Conservation (phyloP, 768 basidiomycete species). For the Trametes sanguinea region DNA sequence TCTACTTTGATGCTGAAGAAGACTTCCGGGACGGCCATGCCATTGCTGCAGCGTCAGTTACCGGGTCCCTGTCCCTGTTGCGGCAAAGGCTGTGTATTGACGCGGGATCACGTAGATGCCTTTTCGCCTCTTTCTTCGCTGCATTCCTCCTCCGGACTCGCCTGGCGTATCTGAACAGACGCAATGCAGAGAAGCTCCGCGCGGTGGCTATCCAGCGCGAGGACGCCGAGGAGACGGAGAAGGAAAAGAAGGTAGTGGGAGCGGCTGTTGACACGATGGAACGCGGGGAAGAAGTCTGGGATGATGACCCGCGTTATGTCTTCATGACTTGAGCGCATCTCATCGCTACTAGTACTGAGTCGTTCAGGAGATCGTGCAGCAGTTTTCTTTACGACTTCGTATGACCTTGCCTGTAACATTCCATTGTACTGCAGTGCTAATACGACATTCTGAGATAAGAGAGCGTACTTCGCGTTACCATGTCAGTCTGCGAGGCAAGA, state of each 20-base stretch:
- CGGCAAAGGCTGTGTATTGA: too few relatives aligned
- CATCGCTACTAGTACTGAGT: neutral
- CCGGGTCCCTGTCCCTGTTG: too few relatives aligned
- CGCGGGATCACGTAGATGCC: conserved; percentile 36
- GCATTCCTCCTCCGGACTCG: conserved; percentile 49
- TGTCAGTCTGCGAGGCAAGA: too few relatives aligned
- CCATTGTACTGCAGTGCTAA: too few relatives aligned
- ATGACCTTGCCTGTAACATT: too few relatives aligned
- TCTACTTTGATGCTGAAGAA: conserved; percentile 56
- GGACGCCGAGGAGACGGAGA: conserved; percentile 17
- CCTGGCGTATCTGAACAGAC: conserved; percentile 45
- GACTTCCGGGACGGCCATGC: conserved; percentile 55
- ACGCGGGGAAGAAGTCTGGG: conserved; percentile 42
- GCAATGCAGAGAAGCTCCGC: conserved; percentile 35
- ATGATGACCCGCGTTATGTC: conserved; percentile 53
- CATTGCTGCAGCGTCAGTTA: conserved; percentile 50
- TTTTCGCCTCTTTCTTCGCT: conserved; percentile 44
- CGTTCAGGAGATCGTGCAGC: too few relatives aligned
- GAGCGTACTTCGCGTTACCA: too few relatives aligned
- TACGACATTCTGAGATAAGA: too few relatives aligned
- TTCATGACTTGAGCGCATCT: conserved; percentile 45
- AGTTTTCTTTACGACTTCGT: too few relatives aligned
- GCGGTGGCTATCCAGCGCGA: conserved; percentile 25
- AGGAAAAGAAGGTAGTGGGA: conserved; percentile 33
- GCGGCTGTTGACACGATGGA: conserved; percentile 17